phyloP scores from a whole-genome alignment of 139 green algal species.

The Edaphochlamys debaryana region DNA sequence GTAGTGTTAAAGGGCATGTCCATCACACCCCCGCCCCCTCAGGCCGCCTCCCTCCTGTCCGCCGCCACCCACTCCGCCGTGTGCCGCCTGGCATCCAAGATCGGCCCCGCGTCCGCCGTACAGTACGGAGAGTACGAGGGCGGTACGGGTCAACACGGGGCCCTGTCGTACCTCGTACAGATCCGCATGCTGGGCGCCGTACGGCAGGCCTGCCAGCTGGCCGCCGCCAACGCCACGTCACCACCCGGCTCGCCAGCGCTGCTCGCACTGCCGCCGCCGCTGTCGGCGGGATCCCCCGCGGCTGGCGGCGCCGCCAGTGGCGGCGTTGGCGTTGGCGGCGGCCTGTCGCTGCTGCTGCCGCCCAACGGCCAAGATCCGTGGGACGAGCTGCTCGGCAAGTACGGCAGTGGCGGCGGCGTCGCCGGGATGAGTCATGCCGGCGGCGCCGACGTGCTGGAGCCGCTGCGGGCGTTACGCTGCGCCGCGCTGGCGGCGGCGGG shows the following conservation, averaged over 20 bases:
- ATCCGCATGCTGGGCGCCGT: conserved; percentile 74
- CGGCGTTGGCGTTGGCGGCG: too few relatives aligned
- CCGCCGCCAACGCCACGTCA: background rate
- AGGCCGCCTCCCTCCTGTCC: conserved; percentile 2
- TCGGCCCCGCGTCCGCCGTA: background rate
- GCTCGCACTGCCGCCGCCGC: too few relatives aligned
- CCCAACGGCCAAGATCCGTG: background rate
- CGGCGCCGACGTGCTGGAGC: conserved; percentile 47
- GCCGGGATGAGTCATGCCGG: too few relatives aligned
- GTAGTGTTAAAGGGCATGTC: too few relatives aligned
- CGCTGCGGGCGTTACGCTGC: conserved; percentile 62
- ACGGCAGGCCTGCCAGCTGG: conserved; percentile 53
- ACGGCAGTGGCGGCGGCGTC: background rate
- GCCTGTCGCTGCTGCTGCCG: background rate
- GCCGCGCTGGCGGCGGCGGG: conserved; percentile 49
- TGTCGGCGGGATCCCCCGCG: too few relatives aligned
- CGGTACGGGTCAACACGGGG: conserved; percentile 22
- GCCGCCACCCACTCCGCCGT: conserved; percentile 2
- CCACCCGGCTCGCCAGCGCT: background rate
- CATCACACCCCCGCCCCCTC: too few relatives aligned
- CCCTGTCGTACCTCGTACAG: conserved; percentile 67
- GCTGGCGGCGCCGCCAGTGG: too few relatives aligned
- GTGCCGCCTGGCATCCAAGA: background rate
- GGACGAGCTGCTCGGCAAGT: too few relatives aligned
- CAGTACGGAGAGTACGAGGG: too few relatives aligned